These are phyloP conservation scores for Penicillium sp. DNA, from an alignment of 2,329 filamentous ascomycete genomes.

Conservation along the genomic window DNA sequence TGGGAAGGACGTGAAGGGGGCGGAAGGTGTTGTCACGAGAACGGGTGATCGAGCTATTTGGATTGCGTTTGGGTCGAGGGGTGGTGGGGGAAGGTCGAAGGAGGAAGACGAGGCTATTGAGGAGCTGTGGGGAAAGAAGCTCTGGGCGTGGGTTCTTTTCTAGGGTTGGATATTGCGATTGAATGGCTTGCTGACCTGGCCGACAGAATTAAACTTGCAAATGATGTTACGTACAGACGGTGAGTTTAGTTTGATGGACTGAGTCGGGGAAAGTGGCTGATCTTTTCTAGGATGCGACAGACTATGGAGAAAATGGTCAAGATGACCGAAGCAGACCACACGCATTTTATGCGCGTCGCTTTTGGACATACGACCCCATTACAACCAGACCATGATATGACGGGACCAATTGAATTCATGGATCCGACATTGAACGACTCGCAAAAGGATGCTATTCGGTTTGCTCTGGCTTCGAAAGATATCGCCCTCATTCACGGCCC, in stretches of 20 bases:
- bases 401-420: conserved; percentile 51
- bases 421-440: conserved; percentile 60
- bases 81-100: conserved; percentile 33
- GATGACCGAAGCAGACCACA: conserved; percentile 55
- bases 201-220: conserved; percentile 62
- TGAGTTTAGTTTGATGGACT: conserved; percentile 31
- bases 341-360: conserved; percentile 58
- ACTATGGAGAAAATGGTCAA: conserved; percentile 61
- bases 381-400: conserved; percentile 46
- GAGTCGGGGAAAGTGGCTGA: conserved; percentile 3
- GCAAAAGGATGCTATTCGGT: conserved; percentile 66
- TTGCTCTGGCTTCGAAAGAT: conserved; percentile 77
- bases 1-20: conserved; percentile 22
- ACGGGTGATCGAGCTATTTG: conserved; percentile 43
- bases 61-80: conserved; percentile 46
- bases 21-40: conserved; percentile 48
- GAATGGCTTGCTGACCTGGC: conserved; percentile 7
- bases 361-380: conserved; percentile 59
- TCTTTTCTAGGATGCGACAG: conserved; percentile 55
- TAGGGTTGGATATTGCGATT: background rate
- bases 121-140: conserved; percentile 54
- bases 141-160: conserved; percentile 58
- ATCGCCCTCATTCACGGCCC: conserved; percentile 91
- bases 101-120: conserved; percentile 45
- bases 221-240: conserved; percentile 65